These are phyloP conservation scores for Brasilioporus rufonigricans DNA, from an alignment of 768 basidiomycete genomes.

Conservation along the genomic window DNA sequence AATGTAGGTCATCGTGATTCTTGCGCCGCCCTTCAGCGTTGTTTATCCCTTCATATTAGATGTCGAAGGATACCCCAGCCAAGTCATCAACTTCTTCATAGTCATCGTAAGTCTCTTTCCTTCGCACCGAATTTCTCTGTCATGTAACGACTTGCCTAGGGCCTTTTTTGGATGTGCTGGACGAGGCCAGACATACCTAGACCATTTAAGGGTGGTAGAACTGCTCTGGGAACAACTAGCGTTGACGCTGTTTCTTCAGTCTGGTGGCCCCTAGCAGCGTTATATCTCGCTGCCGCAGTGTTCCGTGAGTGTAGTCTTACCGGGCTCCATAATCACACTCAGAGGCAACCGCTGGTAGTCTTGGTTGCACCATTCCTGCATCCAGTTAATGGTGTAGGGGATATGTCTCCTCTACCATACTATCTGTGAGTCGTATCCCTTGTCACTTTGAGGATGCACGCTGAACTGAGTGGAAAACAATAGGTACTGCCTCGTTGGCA, in stretches of 20 bases:
- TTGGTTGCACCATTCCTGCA: slow-evolving; percentile 53
- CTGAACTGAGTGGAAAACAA: not conserved
- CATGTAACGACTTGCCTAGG: too few relatives aligned
- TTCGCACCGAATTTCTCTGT: not conserved
- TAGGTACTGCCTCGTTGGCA: slow-evolving; percentile 55
- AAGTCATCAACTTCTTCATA: slow-evolving; percentile 57
- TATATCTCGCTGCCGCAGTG: not conserved
- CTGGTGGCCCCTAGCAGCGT: not conserved
- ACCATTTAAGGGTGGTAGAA: slow-evolving; percentile 15
- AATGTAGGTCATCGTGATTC: slow-evolving; percentile 47
- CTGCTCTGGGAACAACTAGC: rapidly evolving
- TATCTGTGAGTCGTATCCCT: slow-evolving; percentile 43
- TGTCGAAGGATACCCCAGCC: slow-evolving; percentile 45
- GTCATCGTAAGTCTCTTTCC: slow-evolving; percentile 38
- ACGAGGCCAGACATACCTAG: slow-evolving; percentile 38
- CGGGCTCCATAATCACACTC: not conserved
- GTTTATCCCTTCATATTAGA: slow-evolving; percentile 64
- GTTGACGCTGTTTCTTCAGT: not conserved
- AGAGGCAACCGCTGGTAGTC: slow-evolving; percentile 30
- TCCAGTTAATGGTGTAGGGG: slow-evolving; percentile 53
- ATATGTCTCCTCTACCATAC: slow-evolving; percentile 60
- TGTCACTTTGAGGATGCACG: slow-evolving; percentile 28
- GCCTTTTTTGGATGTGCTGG: slow-evolving; percentile 56
- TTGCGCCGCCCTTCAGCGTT: slow-evolving; percentile 49
- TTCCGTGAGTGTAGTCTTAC: not conserved